Base-by-base conservation (phyloP, 257 asterid genomes). In the Coffea eugenioides region DNA sequence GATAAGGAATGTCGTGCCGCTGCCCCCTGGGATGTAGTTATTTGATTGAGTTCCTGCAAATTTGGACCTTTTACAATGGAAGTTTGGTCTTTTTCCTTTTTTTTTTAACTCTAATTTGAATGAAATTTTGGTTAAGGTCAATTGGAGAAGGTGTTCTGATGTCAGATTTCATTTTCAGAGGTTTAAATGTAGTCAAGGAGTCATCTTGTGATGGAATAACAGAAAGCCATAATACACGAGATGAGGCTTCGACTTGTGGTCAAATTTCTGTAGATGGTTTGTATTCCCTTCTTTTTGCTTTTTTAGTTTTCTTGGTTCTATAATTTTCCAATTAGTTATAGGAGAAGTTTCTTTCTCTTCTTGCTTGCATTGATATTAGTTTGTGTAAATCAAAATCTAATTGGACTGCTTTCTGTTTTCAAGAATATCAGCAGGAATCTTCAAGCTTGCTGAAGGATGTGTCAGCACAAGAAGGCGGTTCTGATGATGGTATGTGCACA, bases 401-500 rank as follows among this genome's bases (percentile, higher is more conserved):
- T 77, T 77, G 27, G 39, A n/a, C 67, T 72, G 57, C 3, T 76
- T 77, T 77, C 69, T 82, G 69, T 70, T 82, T 76, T 80, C 80
- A 88, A 89, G 95, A 88, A 41, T 18, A 4, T 83, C 51, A 20
- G 54, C 79, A 54, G 73, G 75, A 69, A 64, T 82, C 86, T 69
- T 77, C 81, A 64, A 76, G 77, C 71, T 70, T 82, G 83, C 80
- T 75, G 45, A 78, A 41, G 65, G 89, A 82, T 84, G 80, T 81
- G 79, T 68, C 80, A n/a, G 48, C 82, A 12, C 84, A 75, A 69
- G 89, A 87, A 69, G 88, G 74, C 36, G 39, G 69, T 75, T 84
- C 59, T 25, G 95, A 89, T 77, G 96, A 90, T 77, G 95, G 93
- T 92, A 89, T 21, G 46, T 69, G 51, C 51, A 18, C 43, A 14